A percentile compares a stretch with the other conserved stretches of the same genome.
Conservation (phyloP, 2,329 filamentous ascomycete species). For the Pestalotiopsis sp. region DNA sequence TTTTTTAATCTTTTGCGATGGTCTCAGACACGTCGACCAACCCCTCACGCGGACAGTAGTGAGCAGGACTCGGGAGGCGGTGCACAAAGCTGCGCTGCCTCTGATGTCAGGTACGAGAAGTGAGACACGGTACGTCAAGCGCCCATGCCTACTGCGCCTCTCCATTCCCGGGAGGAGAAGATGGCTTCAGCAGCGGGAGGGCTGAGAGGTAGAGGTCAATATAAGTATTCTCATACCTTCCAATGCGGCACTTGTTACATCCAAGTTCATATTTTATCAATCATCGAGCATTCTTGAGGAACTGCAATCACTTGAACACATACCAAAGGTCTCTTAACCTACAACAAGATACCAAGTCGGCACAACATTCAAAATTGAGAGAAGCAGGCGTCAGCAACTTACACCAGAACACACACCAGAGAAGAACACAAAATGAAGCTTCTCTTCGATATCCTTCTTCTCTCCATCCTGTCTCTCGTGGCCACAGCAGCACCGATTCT, state of each 20-base stretch:
- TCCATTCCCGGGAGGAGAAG: background rate
- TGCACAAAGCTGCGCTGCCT: background rate
- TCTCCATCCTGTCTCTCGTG: background rate
- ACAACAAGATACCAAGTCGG: too few relatives aligned
- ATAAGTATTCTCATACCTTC: background rate
- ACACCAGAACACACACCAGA: background rate
- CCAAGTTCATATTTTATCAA: background rate
- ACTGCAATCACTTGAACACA: background rate
- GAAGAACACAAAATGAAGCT: background rate
- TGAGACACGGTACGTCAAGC: background rate
- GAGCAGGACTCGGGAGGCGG: background rate
- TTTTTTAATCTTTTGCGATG: background rate
- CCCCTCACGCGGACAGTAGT: background rate
- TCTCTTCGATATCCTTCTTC: background rate
- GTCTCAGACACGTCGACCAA: background rate
- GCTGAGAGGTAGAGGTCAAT: background rate
- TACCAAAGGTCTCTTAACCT: too few relatives aligned
- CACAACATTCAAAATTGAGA: background rate
- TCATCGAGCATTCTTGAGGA: background rate
- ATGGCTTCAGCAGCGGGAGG: background rate
- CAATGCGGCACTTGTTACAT: too few relatives aligned
- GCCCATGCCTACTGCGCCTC: background rate
- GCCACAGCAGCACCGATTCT: background rate
- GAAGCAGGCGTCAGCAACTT: background rate
- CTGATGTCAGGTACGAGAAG: background rate